These are phyloP conservation scores for Mycosphaerella sp. DNA, from an alignment of 2,329 filamentous ascomycete genomes.

Conservation along the genomic window DNA sequence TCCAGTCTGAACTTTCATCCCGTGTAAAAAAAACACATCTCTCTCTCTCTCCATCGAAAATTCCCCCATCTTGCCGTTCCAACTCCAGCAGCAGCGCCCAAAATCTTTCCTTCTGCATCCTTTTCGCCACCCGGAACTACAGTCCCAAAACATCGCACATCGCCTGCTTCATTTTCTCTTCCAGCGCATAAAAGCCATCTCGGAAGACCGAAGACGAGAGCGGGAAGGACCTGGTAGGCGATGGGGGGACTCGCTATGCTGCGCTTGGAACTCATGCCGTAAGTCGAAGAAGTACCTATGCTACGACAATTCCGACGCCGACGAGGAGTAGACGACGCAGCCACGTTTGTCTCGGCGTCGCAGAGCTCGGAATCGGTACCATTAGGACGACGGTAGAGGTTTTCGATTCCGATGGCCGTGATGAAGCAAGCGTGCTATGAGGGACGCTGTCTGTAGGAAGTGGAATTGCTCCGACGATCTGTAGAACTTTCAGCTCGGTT, in stretches of 20 bases:
- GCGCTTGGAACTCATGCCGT: constrained; percentile 38
- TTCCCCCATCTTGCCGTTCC: constrained; percentile 36
- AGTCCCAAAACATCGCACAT: constrained; percentile 33
- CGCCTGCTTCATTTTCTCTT: constrained; percentile 30
- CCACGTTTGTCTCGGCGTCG: constrained; percentile 32
- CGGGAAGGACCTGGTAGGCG: constrained; percentile 40
- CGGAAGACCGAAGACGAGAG: constrained; percentile 33
- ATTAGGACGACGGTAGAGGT: constrained; percentile 45
- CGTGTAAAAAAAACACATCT: constrained; percentile 38
- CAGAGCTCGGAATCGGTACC: constrained; percentile 34
- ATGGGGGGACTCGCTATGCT: constrained; percentile 45
- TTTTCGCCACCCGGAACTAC: constrained; percentile 25
- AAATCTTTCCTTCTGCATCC: constrained; percentile 30
- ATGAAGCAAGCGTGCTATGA: constrained; percentile 44
- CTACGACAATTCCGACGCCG: constrained; percentile 33
- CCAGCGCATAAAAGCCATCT: constrained; percentile 37
- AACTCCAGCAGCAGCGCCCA: constrained; percentile 35
- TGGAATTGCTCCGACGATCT: constrained; percentile 40
- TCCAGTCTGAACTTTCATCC: constrained; percentile 38
- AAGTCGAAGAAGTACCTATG: constrained; percentile 35
- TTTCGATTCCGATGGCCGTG: constrained; percentile 43
- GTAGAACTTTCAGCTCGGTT: too few species aligned
- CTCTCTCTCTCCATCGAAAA: constrained; percentile 37
- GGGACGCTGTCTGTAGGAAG: constrained; percentile 41
- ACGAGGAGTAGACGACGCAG: constrained; percentile 33